These are phyloP conservation scores for Aspergillus sp. DNA, from an alignment of 2,329 filamentous ascomycete species.

Conservation along the genomic window DNA sequence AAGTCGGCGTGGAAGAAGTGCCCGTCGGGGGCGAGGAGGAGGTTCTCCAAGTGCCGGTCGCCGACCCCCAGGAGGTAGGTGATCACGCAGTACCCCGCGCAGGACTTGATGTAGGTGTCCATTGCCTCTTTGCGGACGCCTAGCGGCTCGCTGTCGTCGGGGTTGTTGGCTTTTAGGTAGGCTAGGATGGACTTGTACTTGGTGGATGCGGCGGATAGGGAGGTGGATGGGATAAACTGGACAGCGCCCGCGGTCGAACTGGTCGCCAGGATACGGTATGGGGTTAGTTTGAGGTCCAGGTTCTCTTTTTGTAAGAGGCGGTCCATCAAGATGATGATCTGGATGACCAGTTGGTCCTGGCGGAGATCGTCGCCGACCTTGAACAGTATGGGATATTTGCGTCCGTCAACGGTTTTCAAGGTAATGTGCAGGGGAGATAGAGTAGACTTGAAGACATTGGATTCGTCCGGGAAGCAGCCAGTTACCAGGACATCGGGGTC, in stretches of 20 bases:
- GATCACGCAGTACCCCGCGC: conserved; percentile 95
- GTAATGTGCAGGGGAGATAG: conserved; percentile 83
- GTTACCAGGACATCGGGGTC: conserved; percentile 74
- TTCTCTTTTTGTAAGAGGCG: conserved; percentile 92
- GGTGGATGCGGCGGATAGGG: conserved; percentile 69
- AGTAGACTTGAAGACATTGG: conserved; percentile 90
- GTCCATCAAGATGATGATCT: conserved; percentile 97
- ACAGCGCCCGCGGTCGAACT: conserved; percentile 81
- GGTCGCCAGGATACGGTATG: conserved; percentile 92
- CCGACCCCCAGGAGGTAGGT: conserved; percentile 96
- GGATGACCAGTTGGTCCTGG: conserved; percentile 94
- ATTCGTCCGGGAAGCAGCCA: conserved; percentile 73
- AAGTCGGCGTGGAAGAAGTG: conserved; percentile 99
- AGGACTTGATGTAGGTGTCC: conserved; percentile 91
- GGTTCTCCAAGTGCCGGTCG: conserved; percentile 89
- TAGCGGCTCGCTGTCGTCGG: conserved; percentile 68
- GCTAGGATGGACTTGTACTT: conserved; percentile 73
- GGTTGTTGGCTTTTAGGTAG: conserved; percentile 82
- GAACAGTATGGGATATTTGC: conserved; percentile 86
- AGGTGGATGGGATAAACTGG: conserved; percentile 84
- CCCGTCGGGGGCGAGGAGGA: conserved; percentile 77
- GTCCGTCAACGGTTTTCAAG: conserved; percentile 70
- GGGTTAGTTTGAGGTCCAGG: conserved; percentile 84
- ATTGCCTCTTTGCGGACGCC: conserved; percentile 86
- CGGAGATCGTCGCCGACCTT: conserved; percentile 94